Conservation (phyloP, 805 yeast species). For the Jamesozyma piceae region DNA sequence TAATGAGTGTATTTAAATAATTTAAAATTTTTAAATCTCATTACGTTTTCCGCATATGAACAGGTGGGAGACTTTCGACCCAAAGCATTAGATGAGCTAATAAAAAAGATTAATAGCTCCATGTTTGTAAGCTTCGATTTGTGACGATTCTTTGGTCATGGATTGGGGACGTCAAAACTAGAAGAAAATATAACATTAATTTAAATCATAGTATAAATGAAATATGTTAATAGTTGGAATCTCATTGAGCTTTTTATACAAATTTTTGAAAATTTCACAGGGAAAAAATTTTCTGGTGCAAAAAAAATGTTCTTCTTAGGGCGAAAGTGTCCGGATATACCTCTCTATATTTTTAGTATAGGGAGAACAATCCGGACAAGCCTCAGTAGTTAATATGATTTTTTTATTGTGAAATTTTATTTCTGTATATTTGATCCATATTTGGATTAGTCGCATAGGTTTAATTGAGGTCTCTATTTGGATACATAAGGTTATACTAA, state of each 20-base stretch:
- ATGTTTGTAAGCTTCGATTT: constrained; percentile 54
- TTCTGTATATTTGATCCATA: no score
- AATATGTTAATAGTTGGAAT: no score
- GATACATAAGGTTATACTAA: no score
- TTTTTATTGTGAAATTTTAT: no score
- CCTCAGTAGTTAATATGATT: not conserved
- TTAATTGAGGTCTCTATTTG: no score
- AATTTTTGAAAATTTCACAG: no score
- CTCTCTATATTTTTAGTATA: no score
- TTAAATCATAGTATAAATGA: not conserved
- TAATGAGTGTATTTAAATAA: constrained; percentile 33
- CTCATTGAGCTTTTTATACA: no score
- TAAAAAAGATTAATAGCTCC: constrained; percentile 26
- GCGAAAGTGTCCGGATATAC: not conserved
- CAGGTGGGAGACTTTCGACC: constrained; percentile 84
- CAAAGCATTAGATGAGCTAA: constrained; percentile 42
- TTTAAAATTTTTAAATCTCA: constrained; percentile 35
- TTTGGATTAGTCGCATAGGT: no score
- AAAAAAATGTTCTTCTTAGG: not conserved
- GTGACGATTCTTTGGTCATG: constrained; percentile 69
- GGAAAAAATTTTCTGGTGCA: not conserved
- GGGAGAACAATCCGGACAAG: not conserved
- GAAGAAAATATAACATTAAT: not conserved
- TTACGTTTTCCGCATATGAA: constrained; percentile 51
- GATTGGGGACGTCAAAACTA: constrained; percentile 32